Conservation (phyloP, 768 basidiomycete genomes). For the Mrakia gelida region DNA sequence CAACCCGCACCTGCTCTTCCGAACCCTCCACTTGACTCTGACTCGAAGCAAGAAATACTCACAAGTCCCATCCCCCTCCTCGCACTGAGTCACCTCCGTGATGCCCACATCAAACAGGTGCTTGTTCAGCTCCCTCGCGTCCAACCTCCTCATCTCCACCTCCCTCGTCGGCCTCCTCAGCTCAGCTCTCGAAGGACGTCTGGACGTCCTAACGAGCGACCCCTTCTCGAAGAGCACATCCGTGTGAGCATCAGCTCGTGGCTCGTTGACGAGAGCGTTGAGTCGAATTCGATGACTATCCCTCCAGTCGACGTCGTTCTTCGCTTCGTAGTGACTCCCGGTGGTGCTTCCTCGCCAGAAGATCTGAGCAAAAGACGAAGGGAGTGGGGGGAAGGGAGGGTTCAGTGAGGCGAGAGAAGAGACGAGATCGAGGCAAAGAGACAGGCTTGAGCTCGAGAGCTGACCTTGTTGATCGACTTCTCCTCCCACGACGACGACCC, state of each 20-base stretch:
- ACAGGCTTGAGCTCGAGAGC: too few relatives aligned
- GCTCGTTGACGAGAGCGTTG: background rate
- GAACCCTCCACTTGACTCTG: too few relatives aligned
- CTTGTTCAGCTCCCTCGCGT: background rate
- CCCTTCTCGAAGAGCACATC: background rate
- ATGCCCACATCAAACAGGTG: slow-evolving; percentile 25
- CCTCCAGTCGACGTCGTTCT: slow-evolving; percentile 11
- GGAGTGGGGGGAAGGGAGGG: too few relatives aligned
- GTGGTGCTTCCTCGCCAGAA: slow-evolving; percentile 28
- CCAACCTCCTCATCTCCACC: background rate
- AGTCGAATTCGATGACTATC: slow-evolving; percentile 12
- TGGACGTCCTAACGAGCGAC: too few relatives aligned
- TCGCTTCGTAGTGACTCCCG: background rate
- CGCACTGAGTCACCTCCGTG: slow-evolving; percentile 10
- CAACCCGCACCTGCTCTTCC: too few relatives aligned
- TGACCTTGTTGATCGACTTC: background rate
- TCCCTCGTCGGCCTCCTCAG: background rate
- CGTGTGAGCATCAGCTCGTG: background rate
- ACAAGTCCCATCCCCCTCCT: slow-evolving; percentile 16
- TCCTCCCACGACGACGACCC: background rate
- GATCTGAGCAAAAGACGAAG: background rate
- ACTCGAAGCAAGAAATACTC: too few relatives aligned
- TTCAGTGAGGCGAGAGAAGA: too few relatives aligned
- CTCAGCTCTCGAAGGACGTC: too few relatives aligned
- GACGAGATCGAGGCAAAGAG: too few relatives aligned